Percentiles rank a stretch among this genome's conserved stretches.
phyloP scores from a whole-genome alignment of 345 rosid genomes.

The Salix exigua region DNA sequence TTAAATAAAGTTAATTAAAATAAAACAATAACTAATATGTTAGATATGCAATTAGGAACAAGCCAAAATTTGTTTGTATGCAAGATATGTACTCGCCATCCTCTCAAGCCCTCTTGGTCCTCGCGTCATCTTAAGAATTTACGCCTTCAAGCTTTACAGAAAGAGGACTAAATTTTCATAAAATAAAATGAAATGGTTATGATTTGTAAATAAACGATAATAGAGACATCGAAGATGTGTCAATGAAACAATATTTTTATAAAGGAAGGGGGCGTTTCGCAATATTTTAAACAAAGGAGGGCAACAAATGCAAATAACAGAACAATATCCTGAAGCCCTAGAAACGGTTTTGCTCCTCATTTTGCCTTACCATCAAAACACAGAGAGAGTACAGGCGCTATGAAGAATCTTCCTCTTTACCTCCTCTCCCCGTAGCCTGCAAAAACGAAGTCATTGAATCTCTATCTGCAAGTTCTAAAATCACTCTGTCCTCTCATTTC shows the following conservation, averaged over 20 bases:
- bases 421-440: neutral
- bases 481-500: neutral
- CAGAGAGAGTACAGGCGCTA: neutral
- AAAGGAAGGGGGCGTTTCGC: neutral
- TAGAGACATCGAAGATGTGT: neutral
- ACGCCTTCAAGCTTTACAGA: no score
- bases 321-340: slow-evolving; percentile 17
- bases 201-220: neutral
- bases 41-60: no score
- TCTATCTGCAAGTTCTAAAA: neutral
- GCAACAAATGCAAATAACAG: slow-evolving; percentile 3
- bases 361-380: neutral
- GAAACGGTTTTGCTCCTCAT: neutral
- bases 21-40: no score
- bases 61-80: no score
- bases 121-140: no score
- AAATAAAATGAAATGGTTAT: neutral
- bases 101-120: no score
- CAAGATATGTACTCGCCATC: no score
- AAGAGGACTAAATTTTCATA: neutral
- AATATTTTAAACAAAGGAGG: neutral
- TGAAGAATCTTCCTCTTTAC: neutral
- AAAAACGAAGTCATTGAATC: neutral
- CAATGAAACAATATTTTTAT: neutral
- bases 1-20: no score